Evolutionary conservation across 192 early-diverging fungal genomes (phyloP), one percentile per base, ranked within the genome.

Genomic region (Coemansia sp.): DNA sequence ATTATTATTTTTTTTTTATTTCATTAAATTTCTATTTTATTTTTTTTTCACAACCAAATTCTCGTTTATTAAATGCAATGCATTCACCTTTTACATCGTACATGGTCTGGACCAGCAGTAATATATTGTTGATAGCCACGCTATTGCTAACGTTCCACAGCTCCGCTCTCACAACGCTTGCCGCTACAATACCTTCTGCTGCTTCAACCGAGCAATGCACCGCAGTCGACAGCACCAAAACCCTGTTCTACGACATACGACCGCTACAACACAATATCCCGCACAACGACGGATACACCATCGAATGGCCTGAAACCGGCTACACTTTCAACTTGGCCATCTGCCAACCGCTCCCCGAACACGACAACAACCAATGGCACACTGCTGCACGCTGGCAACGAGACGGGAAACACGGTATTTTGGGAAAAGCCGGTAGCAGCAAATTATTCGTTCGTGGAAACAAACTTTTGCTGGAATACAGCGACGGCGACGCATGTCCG

Each of bases 391-490:
- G 32, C 38, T 80, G 78, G 68, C 64, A 54, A 15, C 65, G 34
- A 14, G 69, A 66, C 41, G 64, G 36, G 34, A 51, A 72, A 15
- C 43, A 20, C 4, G 80, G 72, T 22, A 52, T 61, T 20, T 43
- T 86, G 5, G 83, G 83, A 4, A 66, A 53, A 33, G 12, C 64
- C 34, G 59, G 36, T 35, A 69, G 41, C 65, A 57, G 61, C 51
- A 65, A 17, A 7, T 80, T 68, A 36, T 62, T 55, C 1, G 34
- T 80, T 4, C 83, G 72, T 8, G 80, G 84, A 22, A 66, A 72
- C 20, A 75, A 74, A 37, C 64, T 86, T 15, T 17, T 83, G 34
- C 53, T 83, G 2, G 66, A 85, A n/a, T 86, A 85, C 69, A 18
- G 61, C 9, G 59, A 70, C 7, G 85, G 83, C 0, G 81, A 85